These are phyloP conservation scores for Kodamaea kaohsiungensis DNA, from an alignment of 805 yeast genomes.

Conservation along the genomic window DNA sequence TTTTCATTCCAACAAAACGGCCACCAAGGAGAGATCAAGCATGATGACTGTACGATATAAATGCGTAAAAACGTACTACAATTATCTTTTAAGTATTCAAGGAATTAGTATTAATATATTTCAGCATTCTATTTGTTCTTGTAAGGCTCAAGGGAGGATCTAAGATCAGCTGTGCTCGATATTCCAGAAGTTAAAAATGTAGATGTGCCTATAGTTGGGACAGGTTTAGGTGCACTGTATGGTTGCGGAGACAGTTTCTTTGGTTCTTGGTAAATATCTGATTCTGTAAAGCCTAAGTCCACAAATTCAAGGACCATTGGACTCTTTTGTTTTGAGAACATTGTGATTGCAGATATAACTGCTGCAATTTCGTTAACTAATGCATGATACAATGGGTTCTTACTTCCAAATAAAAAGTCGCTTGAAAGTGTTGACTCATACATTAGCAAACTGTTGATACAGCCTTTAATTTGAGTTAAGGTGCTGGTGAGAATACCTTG, in stretches of 20 bases:
- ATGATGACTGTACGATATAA: background rate
- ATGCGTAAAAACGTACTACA: background rate
- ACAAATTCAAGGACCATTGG: slow-evolving; percentile 4
- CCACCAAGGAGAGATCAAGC: slow-evolving; percentile 7
- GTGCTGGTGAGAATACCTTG: slow-evolving; percentile 7
- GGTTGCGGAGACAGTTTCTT: background rate
- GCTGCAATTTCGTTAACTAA: slow-evolving; percentile 26
- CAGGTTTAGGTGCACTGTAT: background rate
- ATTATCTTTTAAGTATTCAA: background rate
- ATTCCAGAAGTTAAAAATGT: background rate
- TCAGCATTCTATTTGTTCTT: background rate
- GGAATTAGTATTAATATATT: background rate
- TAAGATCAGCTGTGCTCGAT: background rate
- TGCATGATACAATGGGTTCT: slow-evolving; percentile 13
- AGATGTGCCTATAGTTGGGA: slow-evolving; percentile 1
- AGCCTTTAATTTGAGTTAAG: slow-evolving; percentile 6
- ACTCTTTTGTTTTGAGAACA: slow-evolving; percentile 7
- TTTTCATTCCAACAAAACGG: slow-evolving; percentile 17
- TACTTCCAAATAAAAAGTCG: slow-evolving; percentile 3
- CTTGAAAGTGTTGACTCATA: slow-evolving; percentile 4
- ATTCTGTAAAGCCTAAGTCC: slow-evolving; percentile 8
- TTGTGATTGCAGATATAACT: slow-evolving; percentile 15
- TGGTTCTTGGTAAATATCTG: background rate
- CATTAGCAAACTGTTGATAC: slow-evolving; percentile 6
- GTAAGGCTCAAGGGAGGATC: slow-evolving; percentile 1